A percentile compares a stretch with the other conserved stretches of the same genome.
These are phyloP conservation scores for Prosopis cineraria DNA, from an alignment of 306 rosid species.

Conservation along the genomic window DNA sequence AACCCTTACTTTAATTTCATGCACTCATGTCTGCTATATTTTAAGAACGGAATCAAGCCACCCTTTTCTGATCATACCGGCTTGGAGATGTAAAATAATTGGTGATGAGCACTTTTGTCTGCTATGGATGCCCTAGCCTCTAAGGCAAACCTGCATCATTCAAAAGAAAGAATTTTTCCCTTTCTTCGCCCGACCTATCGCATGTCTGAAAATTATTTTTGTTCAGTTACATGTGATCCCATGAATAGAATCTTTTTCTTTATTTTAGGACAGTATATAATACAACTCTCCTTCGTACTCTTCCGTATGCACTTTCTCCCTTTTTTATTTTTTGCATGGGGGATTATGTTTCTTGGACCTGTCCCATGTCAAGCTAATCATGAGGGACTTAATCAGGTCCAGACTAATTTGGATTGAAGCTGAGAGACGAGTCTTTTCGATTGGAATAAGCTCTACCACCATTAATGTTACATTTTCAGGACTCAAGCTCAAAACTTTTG, in stretches of 20 bases:
- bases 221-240: constrained; percentile 14
- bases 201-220: constrained; percentile 16
- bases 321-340: no score
- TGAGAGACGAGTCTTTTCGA: no score
- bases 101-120: constrained; percentile 8
- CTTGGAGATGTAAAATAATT: constrained; percentile 7
- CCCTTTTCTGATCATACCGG: not conserved
- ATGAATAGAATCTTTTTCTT: not conserved
- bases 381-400: no score
- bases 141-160: constrained; percentile 3
- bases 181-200: constrained; percentile 19
- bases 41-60: not conserved
- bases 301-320: constrained; percentile 11
- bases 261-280: not conserved
- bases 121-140: constrained; percentile 15
- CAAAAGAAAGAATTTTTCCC: not conserved
- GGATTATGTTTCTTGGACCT: no score
- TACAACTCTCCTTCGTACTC: not conserved
- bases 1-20: constrained; percentile 3
- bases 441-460: no score
- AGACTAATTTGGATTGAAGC: no score
- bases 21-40: constrained; percentile 1
- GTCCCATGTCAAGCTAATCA: no score
- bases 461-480: no score
- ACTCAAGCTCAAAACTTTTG: no score